Evolutionary conservation across 345 rosid genomes (phyloP), one percentile per base, ranked within the genome.

Genomic region (Acer negundo): DNA sequence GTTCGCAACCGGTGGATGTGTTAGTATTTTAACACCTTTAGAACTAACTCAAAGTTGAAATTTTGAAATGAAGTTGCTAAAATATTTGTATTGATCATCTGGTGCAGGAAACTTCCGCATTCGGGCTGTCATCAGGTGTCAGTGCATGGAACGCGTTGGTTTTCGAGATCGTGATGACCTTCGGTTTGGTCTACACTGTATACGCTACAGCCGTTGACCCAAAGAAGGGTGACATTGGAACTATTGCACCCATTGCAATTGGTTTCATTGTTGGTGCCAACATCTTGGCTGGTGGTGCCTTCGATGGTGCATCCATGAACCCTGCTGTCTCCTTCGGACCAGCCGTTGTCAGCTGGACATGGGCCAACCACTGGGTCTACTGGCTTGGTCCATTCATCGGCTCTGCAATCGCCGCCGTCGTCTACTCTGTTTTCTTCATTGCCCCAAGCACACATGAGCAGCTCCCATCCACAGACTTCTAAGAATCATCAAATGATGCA

Each of bases 251-350:
- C 2, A 81, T 95, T 12, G 97, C 95, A 2, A 91, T 94, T 46
- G 98, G 97, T 71, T 89, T 90, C 85, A 91, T 94, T 3, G 97
- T 91, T 24, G 98, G 98, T 8, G 98, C 98, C 66, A 93, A 95
- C 80, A 95, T 93, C 83, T 85, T 95, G 71, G 97, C 87, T 1
- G 98, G 98, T 56, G 97, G 97, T 38, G 94, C 97, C 23, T 95
- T 95, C 13, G 95, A 90, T 10, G 97, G 97, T 20, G 98, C 95
- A 4, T 89, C 98, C 3, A 95, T 93, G 97, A 95, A 95, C 87
- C 98, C 97, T 0, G 98, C 98, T 0, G 97, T 95, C 35, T 88
- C 97, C 4, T 95, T 93, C 65, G 98, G 98, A 20, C 98, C 98
- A 0, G 98, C 98, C 0, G 90, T 95, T 66, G 97, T 93, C 69